phyloP scores from a whole-genome alignment of 805 yeast genomes.

The Sugiyamaella valdiviana region DNA sequence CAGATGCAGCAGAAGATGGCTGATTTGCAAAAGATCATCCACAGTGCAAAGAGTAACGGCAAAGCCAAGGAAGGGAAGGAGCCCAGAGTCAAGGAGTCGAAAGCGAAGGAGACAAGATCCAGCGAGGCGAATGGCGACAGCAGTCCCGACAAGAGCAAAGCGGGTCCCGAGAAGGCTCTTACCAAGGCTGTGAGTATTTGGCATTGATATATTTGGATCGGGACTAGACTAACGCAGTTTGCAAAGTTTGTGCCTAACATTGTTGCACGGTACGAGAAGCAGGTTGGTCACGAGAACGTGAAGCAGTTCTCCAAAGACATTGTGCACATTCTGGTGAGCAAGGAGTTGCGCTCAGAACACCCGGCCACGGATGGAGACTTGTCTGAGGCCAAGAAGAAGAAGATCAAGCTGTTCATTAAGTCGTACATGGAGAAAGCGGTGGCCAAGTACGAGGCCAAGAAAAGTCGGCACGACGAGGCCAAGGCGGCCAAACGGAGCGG shows the following conservation, averaged over 20 bases:
- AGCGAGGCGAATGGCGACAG: slow-evolving; percentile 22
- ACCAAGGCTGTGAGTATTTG: slow-evolving; percentile 7
- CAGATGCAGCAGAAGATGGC: slow-evolving; percentile 29
- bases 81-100: slow-evolving; percentile 21
- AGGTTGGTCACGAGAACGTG: slow-evolving; percentile 64
- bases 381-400: slow-evolving; percentile 57
- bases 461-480: not conserved
- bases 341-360: slow-evolving; percentile 47
- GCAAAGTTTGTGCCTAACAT: slow-evolving; percentile 77
- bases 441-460: slow-evolving; percentile 12
- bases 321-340: slow-evolving; percentile 56
- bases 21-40: slow-evolving; percentile 27
- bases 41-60: slow-evolving; percentile 4
- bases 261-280: slow-evolving; percentile 56
- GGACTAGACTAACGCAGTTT: slow-evolving; percentile 31
- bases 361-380: slow-evolving; percentile 46
- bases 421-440: slow-evolving; percentile 19
- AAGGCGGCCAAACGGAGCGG: not conserved
- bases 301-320: slow-evolving; percentile 78
- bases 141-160: not conserved
- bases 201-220: not conserved
- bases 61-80: slow-evolving; percentile 1
- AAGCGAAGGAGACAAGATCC: slow-evolving; percentile 15
- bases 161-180: slow-evolving; percentile 8
- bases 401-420: slow-evolving; percentile 58